Base-by-base conservation (phyloP, 805 yeast species). In the Ogataea siamensis region DNA sequence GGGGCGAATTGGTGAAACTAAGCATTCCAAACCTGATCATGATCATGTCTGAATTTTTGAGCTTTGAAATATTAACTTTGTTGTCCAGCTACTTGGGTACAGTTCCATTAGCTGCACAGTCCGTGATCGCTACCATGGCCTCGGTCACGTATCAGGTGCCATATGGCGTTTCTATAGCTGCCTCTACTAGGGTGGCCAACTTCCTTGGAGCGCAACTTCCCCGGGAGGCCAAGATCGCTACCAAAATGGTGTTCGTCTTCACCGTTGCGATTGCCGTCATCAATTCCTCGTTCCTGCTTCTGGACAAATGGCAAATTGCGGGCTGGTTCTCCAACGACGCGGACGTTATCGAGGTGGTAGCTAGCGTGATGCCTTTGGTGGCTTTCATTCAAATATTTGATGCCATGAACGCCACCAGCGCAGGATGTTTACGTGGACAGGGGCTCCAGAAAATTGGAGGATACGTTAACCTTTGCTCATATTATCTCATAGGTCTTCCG, bases 21-120 rank as follows among this genome's bases (percentile, higher is more conserved):
- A 80, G 89, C 2, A 54, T 77, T n/a, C 87, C 87, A 5, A 88
- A 89, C 24, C 76, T 83, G 20, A 62, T 82, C 37, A 80, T 83
- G 84, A 85, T 84, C 15, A 75, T 80, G 51, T 83, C 87, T 13
- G 93, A 84, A 60, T 84, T 85, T 73, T 63, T 84, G 25, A 87
- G 88, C 1, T 84, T 83, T 58, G 91, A 84, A 62, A 72, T 84
- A 32, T 65, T 83, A 44, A 84, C 91, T 0, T 68, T 83, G 35
- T 66, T 77, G 43, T 82, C 89, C 1, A 76, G 87, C 3, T 74
- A 74, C 50, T 68, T 83, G 43, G 88, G 91, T 16, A 59, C 68
- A 1, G 69, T 68, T 4, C 73, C 73, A 1, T 65, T 83, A 47
- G 93, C 87, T 7, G 84, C 91, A 0, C 89, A 83, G 60, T 76